Evolutionary conservation across 176 grass and related monocot species (phyloP), one percentile per base, ranked within the genome.

Genomic region (Canna indica): DNA sequence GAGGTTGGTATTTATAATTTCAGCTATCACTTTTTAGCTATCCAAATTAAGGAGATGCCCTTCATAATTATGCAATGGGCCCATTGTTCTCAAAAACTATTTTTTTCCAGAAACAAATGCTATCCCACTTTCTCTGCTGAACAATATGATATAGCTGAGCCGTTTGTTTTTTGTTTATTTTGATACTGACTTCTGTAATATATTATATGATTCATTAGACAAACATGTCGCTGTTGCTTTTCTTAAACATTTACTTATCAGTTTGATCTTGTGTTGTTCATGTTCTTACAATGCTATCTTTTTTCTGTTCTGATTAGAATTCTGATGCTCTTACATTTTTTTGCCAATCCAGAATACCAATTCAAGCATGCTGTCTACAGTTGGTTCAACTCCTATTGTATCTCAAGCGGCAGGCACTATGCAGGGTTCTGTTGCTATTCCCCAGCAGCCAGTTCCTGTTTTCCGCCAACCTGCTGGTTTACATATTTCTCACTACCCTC

Each of bases 401-500:
- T 80, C 60, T 64, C 80, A 82, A 74, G 59, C 77, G 76, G 74
- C 77, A 78, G 80, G 82, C 74, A 74, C 78, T 62, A 36, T 85
- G 73, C 85, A 81, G 46, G 76, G 80, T 32, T 96, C 91, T 69
- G 59, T 88, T 76, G 74, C 85, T 79, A 83, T 96, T 81, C 83
- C 88, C 17, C 91, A 86, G 69, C 91, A 84, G 42, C 59, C 80
- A 46, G 52, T 91, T 80, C 88, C 88, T 69, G 27, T 96, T 26
- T 91, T 88, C 64, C 80, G 83, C 3, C 91, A 91, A 70, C 77
- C 88, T 72, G 56, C 86, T 12, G 91, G 88, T 68, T 82, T 91
- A 72, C 85, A 85, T 68, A 68, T 96, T 66, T 82, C 91, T 17
- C 88, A 88, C 72, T 91, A 84, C 65, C 82, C 74, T 31, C 76